phyloP scores from a whole-genome alignment of 306 rosid species.

The Pyrus betulifolia region DNA sequence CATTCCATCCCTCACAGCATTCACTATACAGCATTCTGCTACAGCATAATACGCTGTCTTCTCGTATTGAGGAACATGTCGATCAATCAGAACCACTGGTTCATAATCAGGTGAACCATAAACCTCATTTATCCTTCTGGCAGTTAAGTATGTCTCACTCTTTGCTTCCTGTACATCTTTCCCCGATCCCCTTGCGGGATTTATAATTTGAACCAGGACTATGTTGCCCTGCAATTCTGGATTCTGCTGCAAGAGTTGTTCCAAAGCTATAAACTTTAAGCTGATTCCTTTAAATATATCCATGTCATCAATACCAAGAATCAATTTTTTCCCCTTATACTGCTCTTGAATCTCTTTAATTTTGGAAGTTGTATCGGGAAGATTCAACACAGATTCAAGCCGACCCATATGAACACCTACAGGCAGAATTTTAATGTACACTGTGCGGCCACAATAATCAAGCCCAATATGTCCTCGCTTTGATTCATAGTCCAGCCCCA shows the following conservation, averaged over 20 bases:
- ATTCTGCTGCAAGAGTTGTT: slow-evolving; percentile 66
- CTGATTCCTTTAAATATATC: slow-evolving; percentile 84
- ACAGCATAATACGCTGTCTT: slow-evolving; percentile 74
- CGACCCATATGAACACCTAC: slow-evolving; percentile 87
- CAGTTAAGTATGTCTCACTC: slow-evolving; percentile 52
- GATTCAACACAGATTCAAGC: slow-evolving; percentile 68
- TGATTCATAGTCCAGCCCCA: slow-evolving; percentile 81
- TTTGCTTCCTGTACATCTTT: slow-evolving; percentile 75
- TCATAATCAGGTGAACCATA: slow-evolving; percentile 51
- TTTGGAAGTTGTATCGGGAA: slow-evolving; percentile 47
- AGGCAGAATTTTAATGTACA: slow-evolving; percentile 72
- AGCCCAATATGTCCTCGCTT: slow-evolving; percentile 90
- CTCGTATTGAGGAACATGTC: slow-evolving; percentile 68
- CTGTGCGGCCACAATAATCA: slow-evolving; percentile 81
- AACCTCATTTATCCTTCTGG: slow-evolving; percentile 48
- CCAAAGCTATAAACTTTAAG: slow-evolving; percentile 66
- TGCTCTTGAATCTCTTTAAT: slow-evolving; percentile 60
- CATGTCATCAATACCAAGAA: slow-evolving; percentile 68
- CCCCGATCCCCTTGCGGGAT: slow-evolving; percentile 84
- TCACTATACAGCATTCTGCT: slow-evolving; percentile 84
- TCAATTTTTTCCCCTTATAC: slow-evolving; percentile 44
- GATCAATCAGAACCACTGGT: slow-evolving; percentile 68
- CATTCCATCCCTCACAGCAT: slow-evolving; percentile 85
- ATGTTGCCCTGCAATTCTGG: slow-evolving; percentile 47
- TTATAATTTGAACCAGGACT: slow-evolving; percentile 72